Evolutionary conservation across 305 asterid species (phyloP).

Genomic region (Fraxinus velutina): DNA sequence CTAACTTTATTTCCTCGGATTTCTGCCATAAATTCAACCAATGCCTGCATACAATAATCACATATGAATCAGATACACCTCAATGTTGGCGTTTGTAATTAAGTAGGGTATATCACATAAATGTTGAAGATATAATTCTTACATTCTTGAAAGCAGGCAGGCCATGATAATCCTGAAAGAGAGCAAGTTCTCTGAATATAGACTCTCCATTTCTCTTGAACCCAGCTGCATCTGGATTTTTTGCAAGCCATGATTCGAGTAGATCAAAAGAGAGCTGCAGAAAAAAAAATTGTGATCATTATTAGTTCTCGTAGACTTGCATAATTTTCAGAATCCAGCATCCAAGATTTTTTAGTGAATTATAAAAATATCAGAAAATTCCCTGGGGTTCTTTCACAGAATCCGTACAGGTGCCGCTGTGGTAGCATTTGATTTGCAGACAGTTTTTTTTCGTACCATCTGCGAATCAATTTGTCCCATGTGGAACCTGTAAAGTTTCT

Average conservation of each 20-base stretch:
- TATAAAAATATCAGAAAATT: too few species aligned
- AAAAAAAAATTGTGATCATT: background rate
- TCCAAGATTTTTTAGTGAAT: background rate
- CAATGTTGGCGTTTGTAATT: background rate
- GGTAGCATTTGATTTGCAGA: background rate
- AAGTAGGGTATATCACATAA: background rate
- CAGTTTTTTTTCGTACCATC: too few species aligned
- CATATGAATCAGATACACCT: background rate
- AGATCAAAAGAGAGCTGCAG: slow-evolving; percentile 57
- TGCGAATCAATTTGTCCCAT: too few species aligned
- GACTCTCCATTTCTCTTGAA: slow-evolving; percentile 54
- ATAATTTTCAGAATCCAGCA: background rate
- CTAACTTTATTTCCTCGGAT: slow-evolving; percentile 15
- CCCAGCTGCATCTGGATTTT: slow-evolving; percentile 60
- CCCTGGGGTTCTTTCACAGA: background rate
- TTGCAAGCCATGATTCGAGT: slow-evolving; percentile 57
- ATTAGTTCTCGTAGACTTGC: background rate
- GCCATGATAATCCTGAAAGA: slow-evolving; percentile 74
- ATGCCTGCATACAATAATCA: background rate
- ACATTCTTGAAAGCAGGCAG: slow-evolving; percentile 74
- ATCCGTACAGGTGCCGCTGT: background rate
- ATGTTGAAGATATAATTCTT: slow-evolving; percentile 3
- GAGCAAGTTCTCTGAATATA: slow-evolving; percentile 68
- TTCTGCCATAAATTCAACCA: slow-evolving; percentile 12
- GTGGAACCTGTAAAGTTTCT: background rate